Evolutionary conservation across 2,329 filamentous ascomycete species (phyloP).

Genomic region (Hypocreales sp.): DNA sequence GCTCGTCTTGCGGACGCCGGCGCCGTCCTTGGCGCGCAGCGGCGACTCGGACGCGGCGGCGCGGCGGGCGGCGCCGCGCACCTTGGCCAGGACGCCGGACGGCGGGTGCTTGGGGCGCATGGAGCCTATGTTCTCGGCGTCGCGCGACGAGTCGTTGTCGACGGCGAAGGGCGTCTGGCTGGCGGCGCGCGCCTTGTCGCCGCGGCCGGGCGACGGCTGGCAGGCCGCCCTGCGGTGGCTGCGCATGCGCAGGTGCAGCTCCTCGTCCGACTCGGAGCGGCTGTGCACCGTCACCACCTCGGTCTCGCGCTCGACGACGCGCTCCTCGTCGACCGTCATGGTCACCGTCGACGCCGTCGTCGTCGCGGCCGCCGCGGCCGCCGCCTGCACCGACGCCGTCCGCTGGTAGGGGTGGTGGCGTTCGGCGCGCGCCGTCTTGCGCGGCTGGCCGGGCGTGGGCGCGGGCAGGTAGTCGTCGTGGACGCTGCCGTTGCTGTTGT

Average conservation of each 20-base stretch:
- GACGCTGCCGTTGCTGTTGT: conserved; percentile 46
- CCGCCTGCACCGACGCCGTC: conserved; percentile 29
- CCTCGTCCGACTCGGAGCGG: conserved; percentile 66
- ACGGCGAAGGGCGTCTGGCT: conserved; percentile 56
- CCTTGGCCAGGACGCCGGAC: conserved; percentile 45
- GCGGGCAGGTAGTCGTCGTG: conserved; percentile 87
- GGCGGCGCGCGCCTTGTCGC: conserved; percentile 50
- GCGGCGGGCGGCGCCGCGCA: conserved; percentile 45
- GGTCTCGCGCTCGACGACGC: conserved; percentile 38
- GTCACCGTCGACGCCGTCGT: no score
- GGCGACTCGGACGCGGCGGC: conserved; percentile 31
- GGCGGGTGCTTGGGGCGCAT: conserved; percentile 44
- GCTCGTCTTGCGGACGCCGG: conserved; percentile 48
- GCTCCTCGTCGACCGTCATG: conserved; percentile 29
- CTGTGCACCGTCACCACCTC: conserved; percentile 48
- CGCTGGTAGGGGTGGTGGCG: conserved; percentile 60
- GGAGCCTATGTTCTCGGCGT: conserved; percentile 54
- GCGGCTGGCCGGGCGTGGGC: conserved; percentile 86
- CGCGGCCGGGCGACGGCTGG: conserved; percentile 44
- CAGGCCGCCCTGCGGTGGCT: conserved; percentile 50
- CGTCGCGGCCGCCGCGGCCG: no score
- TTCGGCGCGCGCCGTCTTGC: conserved; percentile 71
- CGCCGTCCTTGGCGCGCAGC: conserved; percentile 30
- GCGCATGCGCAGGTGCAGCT: conserved; percentile 62
- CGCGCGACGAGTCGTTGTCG: conserved; percentile 53